A percentile compares a stretch with the other conserved stretches of the same genome.
Conservation (phyloP, 768 basidiomycete genomes). For the Mrakia frigida region DNA sequence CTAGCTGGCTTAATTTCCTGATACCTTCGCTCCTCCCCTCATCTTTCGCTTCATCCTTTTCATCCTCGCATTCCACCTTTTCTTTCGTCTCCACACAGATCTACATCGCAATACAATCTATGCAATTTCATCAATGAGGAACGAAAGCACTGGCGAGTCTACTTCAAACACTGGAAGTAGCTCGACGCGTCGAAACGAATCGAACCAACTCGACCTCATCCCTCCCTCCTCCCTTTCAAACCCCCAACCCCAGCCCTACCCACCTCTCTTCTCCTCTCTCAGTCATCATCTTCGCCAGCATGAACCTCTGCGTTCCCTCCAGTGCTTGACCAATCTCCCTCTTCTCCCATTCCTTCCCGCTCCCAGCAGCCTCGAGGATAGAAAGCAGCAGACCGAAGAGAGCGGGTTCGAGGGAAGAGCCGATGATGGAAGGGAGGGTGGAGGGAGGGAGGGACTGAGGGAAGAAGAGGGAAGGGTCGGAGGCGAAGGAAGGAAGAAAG, state of each 20-base stretch:
- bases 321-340: not conserved
- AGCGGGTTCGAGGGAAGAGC: conserved; percentile 25
- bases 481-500: not conserved
- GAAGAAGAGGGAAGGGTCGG: not conserved
- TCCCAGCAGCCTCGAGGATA: not conserved
- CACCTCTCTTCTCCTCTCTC: not conserved
- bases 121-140: no score
- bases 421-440: conserved; percentile 17
- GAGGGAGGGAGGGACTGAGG: conserved; percentile 4
- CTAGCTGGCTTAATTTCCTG: no score
- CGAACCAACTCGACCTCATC: no score
- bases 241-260: not conserved
- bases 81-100: no score
- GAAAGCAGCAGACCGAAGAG: conserved; percentile 7
- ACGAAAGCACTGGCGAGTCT: no score
- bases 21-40: no score
- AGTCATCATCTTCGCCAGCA: conserved; percentile 1
- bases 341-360: no score
- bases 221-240: not conserved
- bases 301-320: not conserved
- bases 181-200: no score
- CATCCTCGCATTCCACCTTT: no score
- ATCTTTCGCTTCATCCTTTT: no score
- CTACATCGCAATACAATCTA: no score
- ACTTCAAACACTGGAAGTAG: no score